Base-by-base conservation (phyloP, 75 land plant genomes). In the Isoetes taiwanensis region DNA sequence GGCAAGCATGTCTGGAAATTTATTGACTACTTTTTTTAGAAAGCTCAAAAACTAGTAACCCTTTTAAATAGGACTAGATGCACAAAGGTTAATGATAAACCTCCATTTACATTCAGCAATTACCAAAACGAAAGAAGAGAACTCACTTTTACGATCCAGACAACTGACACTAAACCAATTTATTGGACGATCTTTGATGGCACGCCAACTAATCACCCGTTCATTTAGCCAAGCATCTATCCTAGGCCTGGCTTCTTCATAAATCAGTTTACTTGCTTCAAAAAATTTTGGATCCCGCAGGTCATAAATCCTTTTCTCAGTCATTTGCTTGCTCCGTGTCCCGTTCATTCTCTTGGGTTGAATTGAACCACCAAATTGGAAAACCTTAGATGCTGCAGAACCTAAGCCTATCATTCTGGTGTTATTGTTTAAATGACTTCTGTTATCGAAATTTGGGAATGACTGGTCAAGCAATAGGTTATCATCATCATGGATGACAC, bases 111-210 rank as follows among this genome's bases (percentile, higher is more conserved):
- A 56, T 17, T 61, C 6, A 17, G 6, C n/a, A 2, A 55, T 28
- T 30, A 16, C 37, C 27, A 1, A 14, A 2, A n/a, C 41, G 20
- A 34, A 11, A 34, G 14, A 59, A 2, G 25, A 41, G 31, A 55
- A 11, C 39, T 64, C 61, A 87, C 98, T 84, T 75, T 53, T 84
- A 34, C 83, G 78, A 35, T 93, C 86, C 23, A 81, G 54, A 50
- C 81, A 87, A n/a, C 75, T 64, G 27, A 81, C 74, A 60, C 75
- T 76, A 37, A 93, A 58, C 98, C 98, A 93, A 34, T 77, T 78
- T 26, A 87, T 62, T 14, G 97, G 83, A 28, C 69, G 64, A 25
- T 80, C 77, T 74, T 76, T 82, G 30, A 68, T 34, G 57, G 59
- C 72, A 54, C 82, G 93, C 91, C 97, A 85, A 26, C 69, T 41